phyloP scores from a whole-genome alignment of 2,329 filamentous ascomycete species.

The Aspergillus fijiensis region DNA sequence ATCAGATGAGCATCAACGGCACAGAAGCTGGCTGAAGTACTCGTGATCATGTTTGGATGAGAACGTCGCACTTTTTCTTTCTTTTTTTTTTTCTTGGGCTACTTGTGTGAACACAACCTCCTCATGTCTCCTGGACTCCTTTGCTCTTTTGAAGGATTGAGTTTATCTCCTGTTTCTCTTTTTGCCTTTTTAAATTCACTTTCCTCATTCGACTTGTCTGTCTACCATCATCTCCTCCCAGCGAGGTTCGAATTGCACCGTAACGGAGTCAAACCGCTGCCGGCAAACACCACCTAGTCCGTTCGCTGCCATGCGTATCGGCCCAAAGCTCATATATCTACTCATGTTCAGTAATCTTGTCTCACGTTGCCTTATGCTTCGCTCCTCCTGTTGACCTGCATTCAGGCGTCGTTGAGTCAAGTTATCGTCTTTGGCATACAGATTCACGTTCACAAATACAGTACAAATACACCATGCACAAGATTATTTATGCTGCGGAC shows the following conservation, averaged over 20 bases:
- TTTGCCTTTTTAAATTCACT: slow-evolving; percentile 14
- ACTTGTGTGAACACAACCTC: background rate
- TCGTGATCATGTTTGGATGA: slow-evolving; percentile 1
- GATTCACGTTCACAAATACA: slow-evolving; percentile 14
- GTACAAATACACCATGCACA: slow-evolving; percentile 11
- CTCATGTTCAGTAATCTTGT: slow-evolving; percentile 9
- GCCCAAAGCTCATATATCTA: slow-evolving; percentile 7
- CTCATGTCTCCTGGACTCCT: slow-evolving; percentile 5
- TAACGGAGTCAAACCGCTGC: background rate
- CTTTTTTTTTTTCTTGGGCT: slow-evolving; percentile 13
- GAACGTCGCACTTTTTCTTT: slow-evolving; percentile 5
- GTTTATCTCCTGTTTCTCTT: slow-evolving; percentile 9
- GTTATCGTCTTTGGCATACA: slow-evolving; percentile 16
- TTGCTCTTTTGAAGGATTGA: slow-evolving; percentile 9
- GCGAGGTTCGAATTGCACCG: background rate
- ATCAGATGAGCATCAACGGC: slow-evolving; percentile 38
- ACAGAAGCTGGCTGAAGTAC: slow-evolving; percentile 21
- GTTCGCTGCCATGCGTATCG: slow-evolving; percentile 1
- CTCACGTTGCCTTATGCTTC: slow-evolving; percentile 10
- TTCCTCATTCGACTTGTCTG: slow-evolving; percentile 1
- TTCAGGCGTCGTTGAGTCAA: slow-evolving; percentile 22
- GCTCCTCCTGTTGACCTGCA: slow-evolving; percentile 16
- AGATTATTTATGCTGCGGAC: background rate
- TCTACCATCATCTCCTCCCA: slow-evolving; percentile 1
- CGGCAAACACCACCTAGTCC: background rate